Evolutionary conservation across 495 filamentous ascomycete genomes (phyloP), one percentile per base, ranked within the genome.

Genomic region (Aspergillus sclerotioniger): DNA sequence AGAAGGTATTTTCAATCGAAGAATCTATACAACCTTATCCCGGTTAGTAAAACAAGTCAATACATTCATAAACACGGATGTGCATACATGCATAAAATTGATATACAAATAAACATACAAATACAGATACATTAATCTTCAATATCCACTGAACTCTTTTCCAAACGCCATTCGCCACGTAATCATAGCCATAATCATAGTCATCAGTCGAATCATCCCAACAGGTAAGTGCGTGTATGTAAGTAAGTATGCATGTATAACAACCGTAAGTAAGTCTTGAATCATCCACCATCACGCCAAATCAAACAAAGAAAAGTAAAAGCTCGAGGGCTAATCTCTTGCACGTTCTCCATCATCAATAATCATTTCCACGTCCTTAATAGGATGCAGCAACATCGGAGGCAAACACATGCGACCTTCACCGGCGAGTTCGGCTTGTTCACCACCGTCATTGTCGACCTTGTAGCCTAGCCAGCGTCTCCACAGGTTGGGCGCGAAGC

Each of bases 351-450:
- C 74, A 21, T 76, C 73, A 46, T 91, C 90, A 41, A 90, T 84
- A 6, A 91, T 83, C 71, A 96, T 71, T 51, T 89, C 84, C 10
- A 95, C 85, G 48, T 84, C 84, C 79, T 98, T 98, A 43, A 98
- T 84, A 0, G 94, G 94, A 82, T 98, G 94, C 65, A 98, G 69
- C 52, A 98, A 78, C 89, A 96, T 90, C 13, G 88, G 88, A 29
- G 91, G 91, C 35, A 97, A 73, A 80, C 94, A 98, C 91, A 98
- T 95, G 57, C 93, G 82, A 19, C 90, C 90, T 71, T 91, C 87
- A n/a, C 82, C 83, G 13, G 77, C 82, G 59, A 87, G 60, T 75
- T 94, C 91, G 63, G 87, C 88, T 69, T 90, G 82, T 72, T 96
- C 91, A 6, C 92, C 91, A 0, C 91, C 91, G 57, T 90, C 89